A percentile compares a stretch with the other conserved stretches of the same genome.
Conservation (phyloP, 1,139 yeast genomes). For the Magnusiomyces sp. region DNA sequence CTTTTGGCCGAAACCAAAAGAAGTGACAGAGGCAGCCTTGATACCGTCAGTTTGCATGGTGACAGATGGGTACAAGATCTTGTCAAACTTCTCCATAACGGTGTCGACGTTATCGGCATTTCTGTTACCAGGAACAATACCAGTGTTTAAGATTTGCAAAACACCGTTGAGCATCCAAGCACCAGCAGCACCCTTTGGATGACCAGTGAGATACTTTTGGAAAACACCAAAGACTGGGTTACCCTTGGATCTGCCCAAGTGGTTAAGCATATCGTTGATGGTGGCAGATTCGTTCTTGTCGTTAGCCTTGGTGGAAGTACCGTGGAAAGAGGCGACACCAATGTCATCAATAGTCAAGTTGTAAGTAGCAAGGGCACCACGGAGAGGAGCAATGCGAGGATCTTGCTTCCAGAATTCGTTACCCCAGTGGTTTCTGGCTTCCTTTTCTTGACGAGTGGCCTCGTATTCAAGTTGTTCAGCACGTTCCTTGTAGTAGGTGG, state of each 20-base stretch:
- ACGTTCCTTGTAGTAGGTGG: constrained; percentile 64
- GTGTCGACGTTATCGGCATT: constrained; percentile 95
- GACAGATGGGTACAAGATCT: constrained; percentile 90
- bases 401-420: constrained; percentile 86
- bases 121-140: constrained; percentile 97
- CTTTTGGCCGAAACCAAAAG: constrained; percentile 99
- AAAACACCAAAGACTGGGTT: constrained; percentile 96
- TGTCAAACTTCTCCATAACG: constrained; percentile 70
- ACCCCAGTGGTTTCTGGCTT: constrained; percentile 93
- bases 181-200: constrained; percentile 99
- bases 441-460: constrained; percentile 74
- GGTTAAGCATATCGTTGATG: constrained; percentile 83
- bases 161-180: constrained; percentile 99
- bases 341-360: constrained; percentile 90
- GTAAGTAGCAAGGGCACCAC: constrained; percentile 94
- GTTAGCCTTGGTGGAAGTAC: constrained; percentile 96
- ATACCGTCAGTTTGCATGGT: constrained; percentile 91
- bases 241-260: constrained; percentile 94
- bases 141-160: constrained; percentile 82
- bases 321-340: constrained; percentile 98
- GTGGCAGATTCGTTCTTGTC: constrained; percentile 96
- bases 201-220: constrained; percentile 98
- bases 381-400: constrained; percentile 90
- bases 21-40: constrained; percentile 93
- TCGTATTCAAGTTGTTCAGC: constrained; percentile 81